Evolutionary conservation across 2,329 filamentous ascomycete genomes (phyloP).

Genomic region (Talaromyces amestolkiae): DNA sequence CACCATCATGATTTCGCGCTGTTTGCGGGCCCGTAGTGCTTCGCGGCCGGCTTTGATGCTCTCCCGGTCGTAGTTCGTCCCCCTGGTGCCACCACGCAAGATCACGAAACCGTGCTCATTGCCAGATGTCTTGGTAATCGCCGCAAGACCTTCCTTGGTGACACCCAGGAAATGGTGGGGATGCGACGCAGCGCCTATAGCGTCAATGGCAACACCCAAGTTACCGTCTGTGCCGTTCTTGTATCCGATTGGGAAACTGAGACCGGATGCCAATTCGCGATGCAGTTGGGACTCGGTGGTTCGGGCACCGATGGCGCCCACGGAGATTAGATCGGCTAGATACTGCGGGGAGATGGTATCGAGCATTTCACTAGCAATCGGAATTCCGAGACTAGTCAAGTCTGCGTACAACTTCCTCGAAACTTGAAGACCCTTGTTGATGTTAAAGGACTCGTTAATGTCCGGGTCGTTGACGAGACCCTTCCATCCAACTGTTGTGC

Average conservation of each 20-base stretch:
- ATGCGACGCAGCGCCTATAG: constrained; percentile 69
- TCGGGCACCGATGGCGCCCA: constrained; percentile 91
- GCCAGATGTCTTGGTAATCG: constrained; percentile 87
- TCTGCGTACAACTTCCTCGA: constrained; percentile 93
- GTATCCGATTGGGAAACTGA: constrained; percentile 98
- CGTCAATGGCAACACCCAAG: constrained; percentile 87
- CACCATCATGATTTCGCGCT: constrained; percentile 90
- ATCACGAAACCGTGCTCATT: constrained; percentile 99
- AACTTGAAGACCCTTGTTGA: constrained; percentile 95
- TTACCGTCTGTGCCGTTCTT: constrained; percentile 98
- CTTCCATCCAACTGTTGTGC: constrained; percentile 98
- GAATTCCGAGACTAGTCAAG: constrained; percentile 81
- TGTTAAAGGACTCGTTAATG: constrained; percentile 94
- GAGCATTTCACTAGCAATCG: constrained; percentile 96
- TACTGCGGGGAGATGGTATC: constrained; percentile 99
- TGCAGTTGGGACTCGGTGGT: constrained; percentile 97
- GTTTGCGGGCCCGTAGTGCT: constrained; percentile 74
- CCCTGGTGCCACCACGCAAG: constrained; percentile 82
- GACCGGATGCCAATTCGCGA: constrained; percentile 87
- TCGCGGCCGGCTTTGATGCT: constrained; percentile 78
- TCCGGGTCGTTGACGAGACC: constrained; percentile 98
- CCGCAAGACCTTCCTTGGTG: constrained; percentile 93
- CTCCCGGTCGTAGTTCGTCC: constrained; percentile 88
- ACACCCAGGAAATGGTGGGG: constrained; percentile 96
- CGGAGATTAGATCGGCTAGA: constrained; percentile 90